Base-by-base conservation (phyloP, 139 green algal species). In the Chloropicon primus region DNA sequence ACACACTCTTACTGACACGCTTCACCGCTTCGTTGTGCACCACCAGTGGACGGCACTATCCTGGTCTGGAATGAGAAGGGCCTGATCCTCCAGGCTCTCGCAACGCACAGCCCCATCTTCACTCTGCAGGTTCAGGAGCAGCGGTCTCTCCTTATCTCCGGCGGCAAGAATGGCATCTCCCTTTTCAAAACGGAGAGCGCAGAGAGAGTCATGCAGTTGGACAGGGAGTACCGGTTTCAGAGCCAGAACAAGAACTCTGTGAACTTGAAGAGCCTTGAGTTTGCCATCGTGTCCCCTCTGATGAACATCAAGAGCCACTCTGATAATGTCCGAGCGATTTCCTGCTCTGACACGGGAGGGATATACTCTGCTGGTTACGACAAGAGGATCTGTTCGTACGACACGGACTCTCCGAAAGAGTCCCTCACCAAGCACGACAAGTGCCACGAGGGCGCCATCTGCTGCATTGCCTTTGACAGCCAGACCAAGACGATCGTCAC, bases 401-500 rank as follows among this genome's bases (percentile, higher is more conserved):
- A 82, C 53, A 54, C 74, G 21, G 23, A 74, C 71, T 10, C 75
- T 25, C 22, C 23, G n/a, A 74, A 74, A 22, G 41, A 79, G 75
- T 23, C n/a, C 27, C 53, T 75, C 2, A 27, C 22, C 54, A 81
- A 27, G 26, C 21, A 73, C 28, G 22, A 26, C 24, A 77, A 78
- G 74, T 82, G 78, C 78, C 78, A 82, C 78, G 72, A 78, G 24
- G 78, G 72, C 26, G 78, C 78, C 27, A 82, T 82, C 3, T 82
- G 78, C 78, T 75, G 28, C n/a, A 21, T 78, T 2, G 72, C 78
- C 3, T 75, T 82, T 22, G 78, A 82, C 73, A 82, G 72, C 26
- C 72, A 82, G 17, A 80, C 78, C 78, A 75, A 79, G 72, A 75
- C 72, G 72, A 24, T 82, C 17, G 73, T 82, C 78, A 79, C 78